Percentiles rank a stretch among this genome's conserved stretches.
Conservation (phyloP, 2,329 filamentous ascomycete genomes). For the Colletotrichum graminicola region DNA sequence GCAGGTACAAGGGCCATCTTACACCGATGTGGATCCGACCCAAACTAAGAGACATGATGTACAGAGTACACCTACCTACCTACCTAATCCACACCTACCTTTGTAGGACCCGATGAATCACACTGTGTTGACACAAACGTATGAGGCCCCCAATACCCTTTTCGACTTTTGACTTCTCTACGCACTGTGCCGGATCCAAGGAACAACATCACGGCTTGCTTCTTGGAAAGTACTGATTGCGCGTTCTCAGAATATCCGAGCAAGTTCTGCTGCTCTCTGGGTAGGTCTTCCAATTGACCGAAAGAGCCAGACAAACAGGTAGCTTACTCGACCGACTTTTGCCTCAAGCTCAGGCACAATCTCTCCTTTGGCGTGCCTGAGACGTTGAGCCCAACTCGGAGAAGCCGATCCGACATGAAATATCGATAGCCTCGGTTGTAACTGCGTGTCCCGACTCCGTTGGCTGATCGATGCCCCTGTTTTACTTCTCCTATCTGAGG, state of each 20-base stretch:
- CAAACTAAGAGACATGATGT: neutral
- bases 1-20: conserved; percentile 14
- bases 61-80: neutral
- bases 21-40: conserved; percentile 33
- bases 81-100: neutral
- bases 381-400: neutral
- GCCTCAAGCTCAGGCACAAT: neutral
- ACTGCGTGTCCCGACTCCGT: neutral
- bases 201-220: neutral
- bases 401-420: neutral
- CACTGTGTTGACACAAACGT: neutral
- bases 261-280: neutral
- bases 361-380: neutral
- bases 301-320: neutral
- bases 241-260: neutral
- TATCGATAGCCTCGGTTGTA: neutral
- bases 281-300: neutral
- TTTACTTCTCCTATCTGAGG: conserved; percentile 16
- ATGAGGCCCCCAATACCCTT: neutral
- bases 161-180: neutral
- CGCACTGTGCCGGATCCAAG: conserved; percentile 17
- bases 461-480: neutral
- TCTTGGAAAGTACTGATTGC: neutral
- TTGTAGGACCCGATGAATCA: neutral
- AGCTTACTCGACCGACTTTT: neutral